phyloP scores from a whole-genome alignment of 805 yeast species.

The Pichia eremophila region DNA sequence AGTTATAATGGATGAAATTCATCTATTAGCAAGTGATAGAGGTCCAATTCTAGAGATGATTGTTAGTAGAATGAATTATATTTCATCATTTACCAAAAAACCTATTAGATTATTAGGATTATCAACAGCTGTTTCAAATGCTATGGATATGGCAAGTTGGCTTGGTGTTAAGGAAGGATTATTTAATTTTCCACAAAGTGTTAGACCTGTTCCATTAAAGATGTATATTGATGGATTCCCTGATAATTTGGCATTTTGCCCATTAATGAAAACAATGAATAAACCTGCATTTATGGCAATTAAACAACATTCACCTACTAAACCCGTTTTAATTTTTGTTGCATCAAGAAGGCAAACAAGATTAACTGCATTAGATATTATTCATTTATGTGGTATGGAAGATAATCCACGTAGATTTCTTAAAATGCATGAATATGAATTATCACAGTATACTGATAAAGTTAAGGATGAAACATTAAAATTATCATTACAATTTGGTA shows the following conservation, averaged over 20 bases:
- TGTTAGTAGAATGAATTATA: slow-evolving; percentile 78
- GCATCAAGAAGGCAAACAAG: slow-evolving; percentile 80
- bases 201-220: slow-evolving; percentile 76
- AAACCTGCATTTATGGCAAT: slow-evolving; percentile 90
- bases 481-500: slow-evolving; percentile 67
- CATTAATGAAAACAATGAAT: slow-evolving; percentile 81
- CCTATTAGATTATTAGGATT: slow-evolving; percentile 64
- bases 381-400: slow-evolving; percentile 72
- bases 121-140: slow-evolving; percentile 82
- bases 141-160: slow-evolving; percentile 83
- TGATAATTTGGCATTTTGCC: slow-evolving; percentile 71
- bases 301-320: slow-evolving; percentile 77
- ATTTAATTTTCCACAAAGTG: slow-evolving; percentile 73
- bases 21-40: slow-evolving; percentile 73
- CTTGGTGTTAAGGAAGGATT: slow-evolving; percentile 64
- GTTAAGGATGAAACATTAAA: slow-evolving; percentile 80
- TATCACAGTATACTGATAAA: slow-evolving; percentile 36
- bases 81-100: slow-evolving; percentile 48
- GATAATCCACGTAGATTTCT: slow-evolving; percentile 65
- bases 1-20: slow-evolving; percentile 81
- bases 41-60: slow-evolving; percentile 85
- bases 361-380: slow-evolving; percentile 68
- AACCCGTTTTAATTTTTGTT: slow-evolving; percentile 79
- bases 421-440: slow-evolving; percentile 55
- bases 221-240: slow-evolving; percentile 86